Evolutionary conservation across 768 basidiomycete species (phyloP).

Genomic region (Panellus pusillus): DNA sequence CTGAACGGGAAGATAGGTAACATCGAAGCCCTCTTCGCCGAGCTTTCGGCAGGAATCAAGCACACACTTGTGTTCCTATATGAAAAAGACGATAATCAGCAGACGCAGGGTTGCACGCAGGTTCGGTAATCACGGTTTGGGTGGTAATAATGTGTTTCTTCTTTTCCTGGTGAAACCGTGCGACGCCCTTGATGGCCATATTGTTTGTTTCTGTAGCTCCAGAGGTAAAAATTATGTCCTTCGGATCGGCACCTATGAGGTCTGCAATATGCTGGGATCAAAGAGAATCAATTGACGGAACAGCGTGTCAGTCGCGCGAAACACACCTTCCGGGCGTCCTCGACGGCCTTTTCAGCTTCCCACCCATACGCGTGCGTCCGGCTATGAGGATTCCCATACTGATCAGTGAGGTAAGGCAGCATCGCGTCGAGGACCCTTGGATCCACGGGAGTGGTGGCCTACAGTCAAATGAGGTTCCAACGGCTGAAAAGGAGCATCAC

Average conservation of each 20-base stretch:
- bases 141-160: slow-evolving; percentile 93
- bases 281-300: neutral
- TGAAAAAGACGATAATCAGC: slow-evolving; percentile 1
- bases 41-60: slow-evolving; percentile 96
- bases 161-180: slow-evolving; percentile 91
- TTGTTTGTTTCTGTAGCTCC: slow-evolving; percentile 99
- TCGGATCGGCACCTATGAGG: slow-evolving; percentile 89
- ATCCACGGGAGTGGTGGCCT: slow-evolving; percentile 98
- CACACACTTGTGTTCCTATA: slow-evolving; percentile 97
- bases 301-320: neutral
- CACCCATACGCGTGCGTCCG: slow-evolving; percentile 99
- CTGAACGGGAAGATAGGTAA: slow-evolving; percentile 96
- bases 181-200: slow-evolving; percentile 95
- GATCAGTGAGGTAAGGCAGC: slow-evolving; percentile 93
- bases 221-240: slow-evolving; percentile 96
- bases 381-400: slow-evolving; percentile 97
- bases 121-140: slow-evolving; percentile 68
- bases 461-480: slow-evolving; percentile 11
- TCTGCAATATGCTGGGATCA: slow-evolving; percentile 76
- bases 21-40: slow-evolving; percentile 94
- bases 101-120: neutral
- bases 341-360: slow-evolving; percentile 96
- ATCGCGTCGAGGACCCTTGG: slow-evolving; percentile 96
- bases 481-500: neutral
- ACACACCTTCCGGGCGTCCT: slow-evolving; percentile 80